Base-by-base conservation (phyloP, 768 basidiomycete genomes). In the Boletus insuetus region DNA sequence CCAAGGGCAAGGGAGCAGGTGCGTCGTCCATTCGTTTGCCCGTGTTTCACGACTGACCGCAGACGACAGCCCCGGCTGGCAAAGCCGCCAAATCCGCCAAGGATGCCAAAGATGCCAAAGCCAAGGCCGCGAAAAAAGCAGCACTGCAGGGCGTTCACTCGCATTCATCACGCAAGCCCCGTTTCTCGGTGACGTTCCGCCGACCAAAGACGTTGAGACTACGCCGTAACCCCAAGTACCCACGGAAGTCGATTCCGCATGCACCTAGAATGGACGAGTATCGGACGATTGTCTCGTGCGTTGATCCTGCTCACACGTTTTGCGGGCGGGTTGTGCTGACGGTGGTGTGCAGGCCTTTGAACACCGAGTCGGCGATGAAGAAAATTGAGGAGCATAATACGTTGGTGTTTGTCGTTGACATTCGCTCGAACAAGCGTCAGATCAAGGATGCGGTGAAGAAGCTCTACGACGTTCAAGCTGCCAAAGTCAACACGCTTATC, bases 381-480 rank as follows among this genome's bases (percentile, higher is more conserved):
- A 97, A 99, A 85, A 99, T 99, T 55, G 96, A 99, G 82, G 96
- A 98, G 75, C 87, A 98, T 82, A 98, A 99, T 77, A 99, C 97
- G 32, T 84, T 98, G 55, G 97, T 99, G 56, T 99, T 98, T 81
- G 87, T 98, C 58, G 94, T 97, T 50, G 95, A 98, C 75, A 69
- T 98, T 74, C 87, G 85, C 72, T 79, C 93, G 64, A 99, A 97
- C 86, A 99, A 99, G 84, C 86, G 94, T 45, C 94, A 99, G 76
- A 98, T 98, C 80, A 96, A 94, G 85, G 93, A 98, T 66, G 97
- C 97, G 2, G 94, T 99, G 66, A 98, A 98, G 86, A 97, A 97
- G 84, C 75, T 99, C 66, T 98, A 98, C 75, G 95, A 97, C 69
- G 95, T 98, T 50, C 85, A 95, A 76, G 91, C 94, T 11, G 87